Conservation (phyloP, 257 asterid species). For the Petunia axillaris region DNA sequence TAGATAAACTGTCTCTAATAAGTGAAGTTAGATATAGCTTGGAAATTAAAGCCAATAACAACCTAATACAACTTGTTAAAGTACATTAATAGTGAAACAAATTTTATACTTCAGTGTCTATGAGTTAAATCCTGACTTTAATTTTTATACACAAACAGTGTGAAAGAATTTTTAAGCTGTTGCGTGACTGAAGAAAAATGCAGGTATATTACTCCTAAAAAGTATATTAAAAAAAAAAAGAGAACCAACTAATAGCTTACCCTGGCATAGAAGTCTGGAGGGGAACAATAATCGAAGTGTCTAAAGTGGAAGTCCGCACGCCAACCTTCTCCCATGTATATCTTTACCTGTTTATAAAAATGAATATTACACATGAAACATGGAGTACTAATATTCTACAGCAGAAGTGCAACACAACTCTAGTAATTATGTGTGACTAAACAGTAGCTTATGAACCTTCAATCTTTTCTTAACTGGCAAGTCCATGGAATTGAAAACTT, state of each 20-base stretch:
- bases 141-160: too few relatives aligned
- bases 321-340: constrained; percentile 39
- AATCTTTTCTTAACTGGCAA: constrained; percentile 23
- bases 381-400: not conserved
- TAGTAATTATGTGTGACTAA: not conserved
- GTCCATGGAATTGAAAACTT: constrained; percentile 22
- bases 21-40: not conserved
- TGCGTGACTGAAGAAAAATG: not conserved
- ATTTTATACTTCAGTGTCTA: not conserved
- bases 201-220: not conserved
- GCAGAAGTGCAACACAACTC: not conserved
- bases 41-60: not conserved
- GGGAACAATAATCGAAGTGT: constrained; percentile 34
- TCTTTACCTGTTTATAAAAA: constrained; percentile 24
- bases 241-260: constrained; percentile 1
- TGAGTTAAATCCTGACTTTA: not conserved
- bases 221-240: not conserved
- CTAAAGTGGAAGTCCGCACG: constrained; percentile 29
- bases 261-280: constrained; percentile 30
- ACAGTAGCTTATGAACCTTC: constrained; percentile 26
- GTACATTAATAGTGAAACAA: too few relatives aligned
- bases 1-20: not conserved
- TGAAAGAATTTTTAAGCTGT: too few relatives aligned
- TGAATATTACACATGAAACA: not conserved
- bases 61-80: not conserved